Percentiles rank a stretch among this genome's conserved stretches.
phyloP scores from a whole-genome alignment of 176 grass and related monocot genomes.

The Hsuehochloa calcarea region DNA sequence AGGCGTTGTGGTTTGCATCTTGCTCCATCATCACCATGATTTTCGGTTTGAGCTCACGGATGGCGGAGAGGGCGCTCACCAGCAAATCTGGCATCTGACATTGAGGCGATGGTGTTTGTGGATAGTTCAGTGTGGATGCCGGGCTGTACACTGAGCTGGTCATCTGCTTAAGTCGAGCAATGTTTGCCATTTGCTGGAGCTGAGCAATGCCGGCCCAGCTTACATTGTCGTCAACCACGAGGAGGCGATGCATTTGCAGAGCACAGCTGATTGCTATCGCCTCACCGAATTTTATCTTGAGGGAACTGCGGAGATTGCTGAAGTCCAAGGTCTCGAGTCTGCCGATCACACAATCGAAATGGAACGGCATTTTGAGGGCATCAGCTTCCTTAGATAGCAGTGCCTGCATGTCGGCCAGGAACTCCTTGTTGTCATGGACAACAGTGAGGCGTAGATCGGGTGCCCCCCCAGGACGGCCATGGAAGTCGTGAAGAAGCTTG shows the following conservation, averaged over 20 bases:
- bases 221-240: slow-evolving; percentile 21
- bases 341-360: slow-evolving; percentile 35
- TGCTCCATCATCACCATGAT: slow-evolving; percentile 52
- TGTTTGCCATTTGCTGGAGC: slow-evolving; percentile 28
- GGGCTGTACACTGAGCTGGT: slow-evolving; percentile 20
- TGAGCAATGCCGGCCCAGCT: slow-evolving; percentile 6
- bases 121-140: slow-evolving; percentile 29
- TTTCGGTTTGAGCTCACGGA: slow-evolving; percentile 34
- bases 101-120: slow-evolving; percentile 18
- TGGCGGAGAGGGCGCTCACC: slow-evolving; percentile 15
- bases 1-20: slow-evolving; percentile 47
- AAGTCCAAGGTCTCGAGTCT: slow-evolving; percentile 49
- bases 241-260: slow-evolving; percentile 39
- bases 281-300: slow-evolving; percentile 33
- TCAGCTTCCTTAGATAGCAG: slow-evolving; percentile 36
- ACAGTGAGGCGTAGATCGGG: slow-evolving; percentile 41
- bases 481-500: slow-evolving; percentile 41
- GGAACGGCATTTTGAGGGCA: slow-evolving; percentile 32
- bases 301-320: slow-evolving; percentile 34
- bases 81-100: slow-evolving; percentile 13
- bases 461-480: slow-evolving; percentile 21
- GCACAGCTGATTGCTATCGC: slow-evolving; percentile 24
- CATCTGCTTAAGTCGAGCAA: slow-evolving; percentile 18
- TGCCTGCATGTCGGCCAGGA: slow-evolving; percentile 23
- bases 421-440: slow-evolving; percentile 36